Conservation (phyloP, 371 early-diverging fungal genomes). For the Syncephalastrum sp. region DNA sequence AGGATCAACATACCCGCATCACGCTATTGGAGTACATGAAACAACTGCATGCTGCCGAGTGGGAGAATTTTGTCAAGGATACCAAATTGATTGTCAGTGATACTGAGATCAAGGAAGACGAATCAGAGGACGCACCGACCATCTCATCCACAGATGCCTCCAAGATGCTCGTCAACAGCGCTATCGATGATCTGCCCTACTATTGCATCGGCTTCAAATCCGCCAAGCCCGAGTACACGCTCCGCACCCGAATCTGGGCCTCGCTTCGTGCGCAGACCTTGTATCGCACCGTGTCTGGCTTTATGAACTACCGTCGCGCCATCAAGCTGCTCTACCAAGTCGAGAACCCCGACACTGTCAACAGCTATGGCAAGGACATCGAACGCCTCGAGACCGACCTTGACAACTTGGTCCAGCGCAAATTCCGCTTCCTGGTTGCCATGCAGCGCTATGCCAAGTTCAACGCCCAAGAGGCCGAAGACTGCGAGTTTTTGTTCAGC, state of each 20-base stretch:
- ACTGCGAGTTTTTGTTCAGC: slow-evolving; percentile 74
- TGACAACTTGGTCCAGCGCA: slow-evolving; percentile 66
- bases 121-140: slow-evolving; percentile 10
- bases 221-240: slow-evolving; percentile 77
- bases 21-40: slow-evolving; percentile 87
- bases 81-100: slow-evolving; percentile 74
- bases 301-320: slow-evolving; percentile 89
- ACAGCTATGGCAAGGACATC: slow-evolving; percentile 59
- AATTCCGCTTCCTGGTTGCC: slow-evolving; percentile 84
- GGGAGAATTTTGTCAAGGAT: slow-evolving; percentile 91
- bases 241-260: slow-evolving; percentile 90
- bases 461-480: slow-evolving; percentile 72
- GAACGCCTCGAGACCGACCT: slow-evolving; percentile 70
- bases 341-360: slow-evolving; percentile 78
- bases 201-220: slow-evolving; percentile 84
- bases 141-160: slow-evolving; percentile 15
- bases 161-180: slow-evolving; percentile 16
- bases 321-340: slow-evolving; percentile 79
- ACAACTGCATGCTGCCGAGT: slow-evolving; percentile 80
- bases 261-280: slow-evolving; percentile 87
- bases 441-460: slow-evolving; percentile 89
- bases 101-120: slow-evolving; percentile 41
- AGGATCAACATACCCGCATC: slow-evolving; percentile 79
- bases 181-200: slow-evolving; percentile 76
- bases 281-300: slow-evolving; percentile 86